A percentile compares a stretch with the other conserved stretches of the same genome.
Evolutionary conservation across 306 rosid genomes (phyloP).

Genomic region (Prunus kanzakura): DNA sequence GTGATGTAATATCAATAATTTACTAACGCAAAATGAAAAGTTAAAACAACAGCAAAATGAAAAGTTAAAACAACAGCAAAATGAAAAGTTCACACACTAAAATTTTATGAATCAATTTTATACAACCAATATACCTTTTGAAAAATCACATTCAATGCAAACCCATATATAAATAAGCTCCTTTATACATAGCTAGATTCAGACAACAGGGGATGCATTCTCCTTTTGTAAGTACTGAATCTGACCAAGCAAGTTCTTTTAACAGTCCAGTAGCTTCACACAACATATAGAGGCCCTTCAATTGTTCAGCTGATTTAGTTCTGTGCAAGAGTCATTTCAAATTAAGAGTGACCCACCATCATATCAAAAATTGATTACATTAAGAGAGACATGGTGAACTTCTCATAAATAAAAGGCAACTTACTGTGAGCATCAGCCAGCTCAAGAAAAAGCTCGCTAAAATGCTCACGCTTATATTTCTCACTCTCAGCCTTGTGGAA

Average conservation of each 20-base stretch:
- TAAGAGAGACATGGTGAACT: not conserved
- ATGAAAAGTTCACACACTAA: not conserved
- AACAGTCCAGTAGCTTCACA: conserved; percentile 59
- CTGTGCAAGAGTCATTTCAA: conserved; percentile 27
- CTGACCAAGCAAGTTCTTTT: conserved; percentile 66
- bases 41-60: not conserved
- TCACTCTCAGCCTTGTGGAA: too few species aligned
- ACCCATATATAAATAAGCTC: not conserved
- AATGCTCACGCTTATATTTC: conserved; percentile 32
- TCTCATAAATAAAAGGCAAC: conserved; percentile 5
- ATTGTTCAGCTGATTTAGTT: conserved; percentile 51
- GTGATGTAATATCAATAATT: too few species aligned
- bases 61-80: not conserved
- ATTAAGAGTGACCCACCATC: not conserved
- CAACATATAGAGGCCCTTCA: conserved; percentile 66
- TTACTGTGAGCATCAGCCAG: conserved; percentile 77
- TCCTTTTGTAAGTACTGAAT: conserved; percentile 67
- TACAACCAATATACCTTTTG: not conserved
- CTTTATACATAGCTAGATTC: conserved; percentile 73
- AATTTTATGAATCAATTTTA: not conserved
- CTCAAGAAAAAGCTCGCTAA: conserved; percentile 60
- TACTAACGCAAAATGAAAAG: too few species aligned
- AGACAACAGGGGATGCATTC: conserved; percentile 50
- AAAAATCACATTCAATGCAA: conserved; percentile 10
- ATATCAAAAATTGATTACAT: not conserved